Evolutionary conservation across 2,329 filamentous ascomycete species (phyloP).

Genomic region (Cadophora sp.): DNA sequence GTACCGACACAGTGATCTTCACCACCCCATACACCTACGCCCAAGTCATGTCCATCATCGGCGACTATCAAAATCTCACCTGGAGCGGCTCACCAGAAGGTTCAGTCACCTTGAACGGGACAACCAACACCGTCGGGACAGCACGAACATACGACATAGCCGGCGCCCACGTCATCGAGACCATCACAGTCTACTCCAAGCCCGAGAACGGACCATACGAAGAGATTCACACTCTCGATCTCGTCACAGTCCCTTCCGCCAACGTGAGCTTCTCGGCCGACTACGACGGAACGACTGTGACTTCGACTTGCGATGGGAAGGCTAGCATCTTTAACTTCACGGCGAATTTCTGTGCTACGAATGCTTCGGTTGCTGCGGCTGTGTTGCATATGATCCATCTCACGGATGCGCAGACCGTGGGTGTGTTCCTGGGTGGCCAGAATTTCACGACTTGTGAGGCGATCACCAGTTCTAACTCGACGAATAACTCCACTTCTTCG

Average conservation of each 20-base stretch:
- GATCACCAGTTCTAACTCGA: slow-evolving; percentile 16
- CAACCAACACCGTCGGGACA: slow-evolving; percentile 39
- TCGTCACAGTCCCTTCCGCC: slow-evolving; percentile 33
- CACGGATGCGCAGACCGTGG: slow-evolving; percentile 36
- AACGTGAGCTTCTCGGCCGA: slow-evolving; percentile 38
- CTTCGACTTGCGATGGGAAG: slow-evolving; percentile 34
- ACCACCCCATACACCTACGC: slow-evolving; percentile 40
- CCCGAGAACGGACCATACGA: slow-evolving; percentile 36
- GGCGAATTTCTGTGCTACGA: slow-evolving; percentile 38
- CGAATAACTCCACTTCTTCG: slow-evolving; percentile 13
- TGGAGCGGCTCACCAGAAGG: slow-evolving; percentile 36
- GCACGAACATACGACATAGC: slow-evolving; percentile 35
- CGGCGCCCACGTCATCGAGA: slow-evolving; percentile 36
- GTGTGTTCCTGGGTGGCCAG: slow-evolving; percentile 34
- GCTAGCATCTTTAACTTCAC: slow-evolving; percentile 41
- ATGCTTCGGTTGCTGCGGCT: slow-evolving; percentile 28
- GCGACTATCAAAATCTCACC: slow-evolving; percentile 39
- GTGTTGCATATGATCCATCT: slow-evolving; percentile 36
- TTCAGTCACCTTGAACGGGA: slow-evolving; percentile 38
- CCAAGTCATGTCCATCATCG: slow-evolving; percentile 41
- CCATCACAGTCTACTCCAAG: slow-evolving; percentile 36
- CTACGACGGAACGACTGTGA: slow-evolving; percentile 38
- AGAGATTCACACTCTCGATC: slow-evolving; percentile 38
- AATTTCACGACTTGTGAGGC: slow-evolving; percentile 38
- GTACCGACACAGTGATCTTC: slow-evolving; percentile 33